Percentiles rank a stretch among this genome's conserved stretches.
These are phyloP conservation scores for Coemansia sp. DNA, from an alignment of 192 early-diverging fungal genomes.

Conservation along the genomic window DNA sequence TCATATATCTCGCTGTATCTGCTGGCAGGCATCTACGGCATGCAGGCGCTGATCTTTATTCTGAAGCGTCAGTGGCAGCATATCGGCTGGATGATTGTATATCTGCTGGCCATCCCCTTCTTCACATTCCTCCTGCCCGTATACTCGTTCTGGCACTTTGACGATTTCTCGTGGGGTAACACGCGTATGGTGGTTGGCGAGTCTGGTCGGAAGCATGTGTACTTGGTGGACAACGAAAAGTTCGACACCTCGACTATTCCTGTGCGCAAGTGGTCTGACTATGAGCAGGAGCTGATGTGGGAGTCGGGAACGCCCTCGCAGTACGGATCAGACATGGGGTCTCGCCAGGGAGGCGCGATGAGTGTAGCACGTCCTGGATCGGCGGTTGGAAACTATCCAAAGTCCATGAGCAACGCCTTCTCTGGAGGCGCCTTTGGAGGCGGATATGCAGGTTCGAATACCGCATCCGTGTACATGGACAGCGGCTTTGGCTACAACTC, in stretches of 20 bases:
- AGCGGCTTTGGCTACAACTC: slow-evolving; percentile 35
- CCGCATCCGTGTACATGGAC: slow-evolving; percentile 48
- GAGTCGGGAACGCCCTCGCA: slow-evolving; percentile 56
- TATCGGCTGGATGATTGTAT: slow-evolving; percentile 97
- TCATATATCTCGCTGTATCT: slow-evolving; percentile 84
- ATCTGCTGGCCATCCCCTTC: slow-evolving; percentile 85
- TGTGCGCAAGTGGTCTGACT: slow-evolving; percentile 78
- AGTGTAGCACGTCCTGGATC: slow-evolving; percentile 39
- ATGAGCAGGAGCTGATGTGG: slow-evolving; percentile 73
- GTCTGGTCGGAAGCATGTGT: slow-evolving; percentile 67
- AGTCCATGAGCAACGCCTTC: slow-evolving; percentile 41
- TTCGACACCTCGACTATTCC: slow-evolving; percentile 78
- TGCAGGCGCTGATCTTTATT: slow-evolving; percentile 86
- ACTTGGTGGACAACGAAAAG: slow-evolving; percentile 66
- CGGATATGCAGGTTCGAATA: slow-evolving; percentile 36
- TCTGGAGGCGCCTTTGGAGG: neutral
- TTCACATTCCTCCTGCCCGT: slow-evolving; percentile 78
- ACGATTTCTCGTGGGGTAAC: slow-evolving; percentile 99
- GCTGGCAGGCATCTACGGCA: slow-evolving; percentile 83
- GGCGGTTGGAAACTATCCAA: slow-evolving; percentile 44
- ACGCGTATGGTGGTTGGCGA: slow-evolving; percentile 90
- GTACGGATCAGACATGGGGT: slow-evolving; percentile 40
- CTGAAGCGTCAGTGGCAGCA: slow-evolving; percentile 88
- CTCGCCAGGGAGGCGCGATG: slow-evolving; percentile 33
- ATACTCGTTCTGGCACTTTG: slow-evolving; percentile 99